phyloP scores from a whole-genome alignment of 805 yeast genomes.

The Henningerozyma blattae region DNA sequence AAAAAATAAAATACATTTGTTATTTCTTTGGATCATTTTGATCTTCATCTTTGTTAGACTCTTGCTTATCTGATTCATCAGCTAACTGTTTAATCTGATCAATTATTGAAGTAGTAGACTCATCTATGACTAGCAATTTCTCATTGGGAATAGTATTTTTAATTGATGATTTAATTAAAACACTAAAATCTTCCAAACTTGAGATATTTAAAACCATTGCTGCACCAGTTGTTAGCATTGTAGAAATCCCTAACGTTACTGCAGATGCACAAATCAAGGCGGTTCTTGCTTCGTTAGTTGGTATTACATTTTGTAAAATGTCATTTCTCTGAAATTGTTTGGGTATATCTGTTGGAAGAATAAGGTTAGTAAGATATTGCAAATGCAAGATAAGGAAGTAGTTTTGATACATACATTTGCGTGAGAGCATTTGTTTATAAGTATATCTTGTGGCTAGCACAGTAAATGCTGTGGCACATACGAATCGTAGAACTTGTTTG shows the following conservation, averaged over 20 bases:
- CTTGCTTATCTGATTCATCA: too few species aligned
- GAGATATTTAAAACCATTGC: slow-evolving; percentile 45
- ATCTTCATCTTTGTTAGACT: too few species aligned
- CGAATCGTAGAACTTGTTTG: slow-evolving; percentile 59
- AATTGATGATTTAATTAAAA: neutral
- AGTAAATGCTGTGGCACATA: slow-evolving; percentile 62
- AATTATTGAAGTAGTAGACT: too few species aligned
- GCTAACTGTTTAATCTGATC: too few species aligned
- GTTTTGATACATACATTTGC: slow-evolving; percentile 39
- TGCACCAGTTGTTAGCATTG: slow-evolving; percentile 60
- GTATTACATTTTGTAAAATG: slow-evolving; percentile 68
- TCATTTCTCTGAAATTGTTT: slow-evolving; percentile 74
- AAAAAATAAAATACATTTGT: too few species aligned
- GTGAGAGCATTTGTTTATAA: slow-evolving; percentile 55
- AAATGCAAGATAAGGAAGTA: slow-evolving; percentile 4
- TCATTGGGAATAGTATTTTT: too few species aligned
- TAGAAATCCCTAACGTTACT: slow-evolving; percentile 55
- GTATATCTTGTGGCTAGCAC: slow-evolving; percentile 64
- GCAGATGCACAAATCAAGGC: slow-evolving; percentile 76
- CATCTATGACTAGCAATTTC: too few species aligned
- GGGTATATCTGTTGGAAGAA: slow-evolving; percentile 41
- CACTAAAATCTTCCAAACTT: neutral
- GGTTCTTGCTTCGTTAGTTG: slow-evolving; percentile 70
- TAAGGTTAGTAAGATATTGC: neutral
- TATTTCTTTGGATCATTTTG: too few species aligned